Evolutionary conservation across 176 grass and related monocot species (phyloP), one percentile per base, ranked within the genome.

Genomic region (Avena eriantha): DNA sequence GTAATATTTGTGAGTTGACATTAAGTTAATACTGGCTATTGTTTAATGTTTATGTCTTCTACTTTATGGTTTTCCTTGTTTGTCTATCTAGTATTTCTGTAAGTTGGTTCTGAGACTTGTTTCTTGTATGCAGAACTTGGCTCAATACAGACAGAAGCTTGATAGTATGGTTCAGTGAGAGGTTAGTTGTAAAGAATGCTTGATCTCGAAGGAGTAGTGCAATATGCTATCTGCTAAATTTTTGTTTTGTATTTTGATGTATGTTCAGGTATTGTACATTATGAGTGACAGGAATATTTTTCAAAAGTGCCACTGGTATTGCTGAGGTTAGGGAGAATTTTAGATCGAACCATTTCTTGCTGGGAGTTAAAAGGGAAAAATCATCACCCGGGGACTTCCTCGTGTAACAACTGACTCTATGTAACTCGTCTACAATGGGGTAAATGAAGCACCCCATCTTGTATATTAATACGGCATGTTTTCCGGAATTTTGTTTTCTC

Each of bases 71-170:
- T 24, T 39, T 85, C 21, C 5, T 56, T 21, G 17, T 56, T 50
- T 43, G 11, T 17, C 0, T 69, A 35, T 69, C 7, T 9, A 51
- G 6, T 55, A 10, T 41, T 50, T 16, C 4, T 60, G 7, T 8
- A 16, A 6, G 11, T 69, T 83, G 73, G 53, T 31, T 83, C 60
- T 87, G 39, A 29, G 13, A 80, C 2, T 39, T 10, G 64, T 58
- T 87, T 79, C 78, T 86, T 69, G 22, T 49, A 53, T 95, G 93
- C 88, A 98, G 96, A 93, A 82, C 26, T 90, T 95, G 88, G 96
- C 92, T 87, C 90, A 87, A 31, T 98, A 98, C 84, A 95, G 96
- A 68, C 69, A 92, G 51, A 98, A 86, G n/a, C 93, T 98, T 68
- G 96, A 98, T 80, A 81, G 87, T 64, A 98, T 94, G 91, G 63